These are phyloP conservation scores for Solanum chacoense DNA, from an alignment of 305 asterid species.

Conservation along the genomic window DNA sequence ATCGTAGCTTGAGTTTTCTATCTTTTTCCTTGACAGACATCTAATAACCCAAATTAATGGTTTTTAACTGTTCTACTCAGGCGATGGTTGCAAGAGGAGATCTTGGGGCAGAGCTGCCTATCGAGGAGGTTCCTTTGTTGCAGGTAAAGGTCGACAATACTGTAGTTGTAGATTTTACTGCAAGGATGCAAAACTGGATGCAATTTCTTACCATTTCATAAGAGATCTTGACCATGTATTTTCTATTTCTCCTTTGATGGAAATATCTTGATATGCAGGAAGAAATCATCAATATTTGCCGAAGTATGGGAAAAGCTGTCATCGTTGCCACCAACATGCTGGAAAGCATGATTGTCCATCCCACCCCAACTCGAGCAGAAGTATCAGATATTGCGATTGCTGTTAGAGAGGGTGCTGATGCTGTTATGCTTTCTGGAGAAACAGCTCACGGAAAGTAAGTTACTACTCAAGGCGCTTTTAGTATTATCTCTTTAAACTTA, in stretches of 20 bases:
- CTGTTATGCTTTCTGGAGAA: constrained; percentile 99
- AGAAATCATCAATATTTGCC: constrained; percentile 77
- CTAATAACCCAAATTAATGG: not conserved
- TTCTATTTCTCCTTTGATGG: not conserved
- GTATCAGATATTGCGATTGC: constrained; percentile 95
- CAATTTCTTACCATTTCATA: not conserved
- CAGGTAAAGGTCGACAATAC: constrained; percentile 39
- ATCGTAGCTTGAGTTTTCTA: not conserved
- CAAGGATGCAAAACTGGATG: not conserved
- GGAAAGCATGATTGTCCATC: constrained; percentile 96
- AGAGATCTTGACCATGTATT: not conserved
- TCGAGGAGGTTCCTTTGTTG: constrained; percentile 95
- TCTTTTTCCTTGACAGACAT: not conserved
- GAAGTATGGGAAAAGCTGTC: constrained; percentile 95
- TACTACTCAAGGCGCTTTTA: not conserved
- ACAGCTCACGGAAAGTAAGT: constrained; percentile 96
- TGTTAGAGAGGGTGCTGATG: constrained; percentile 92
- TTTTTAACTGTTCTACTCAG: constrained; percentile 22
- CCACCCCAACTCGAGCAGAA: constrained; percentile 96
- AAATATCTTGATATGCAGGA: constrained; percentile 42
- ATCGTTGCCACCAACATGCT: constrained; percentile 98
- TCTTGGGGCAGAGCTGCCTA: constrained; percentile 94
- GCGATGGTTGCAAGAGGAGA: constrained; percentile 99
- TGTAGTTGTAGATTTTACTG: not conserved
- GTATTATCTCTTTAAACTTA: not conserved